Evolutionary conservation across 306 rosid species (phyloP).

Genomic region (Mimosa pudica): DNA sequence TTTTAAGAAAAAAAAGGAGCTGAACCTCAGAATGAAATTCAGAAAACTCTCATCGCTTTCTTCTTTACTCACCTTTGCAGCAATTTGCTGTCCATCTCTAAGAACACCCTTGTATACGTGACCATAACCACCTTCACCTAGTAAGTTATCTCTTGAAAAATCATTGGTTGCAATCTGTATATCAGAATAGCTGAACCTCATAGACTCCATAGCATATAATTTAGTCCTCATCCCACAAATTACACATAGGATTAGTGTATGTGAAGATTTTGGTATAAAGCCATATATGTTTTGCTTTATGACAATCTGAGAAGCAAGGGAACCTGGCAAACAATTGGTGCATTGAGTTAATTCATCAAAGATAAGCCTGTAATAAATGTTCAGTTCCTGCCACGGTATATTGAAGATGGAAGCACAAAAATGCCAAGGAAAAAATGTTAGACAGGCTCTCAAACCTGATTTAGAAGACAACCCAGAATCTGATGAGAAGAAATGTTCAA

Average conservation of each 20-base stretch:
- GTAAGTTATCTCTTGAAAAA: slow-evolving; percentile 66
- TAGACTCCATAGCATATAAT: slow-evolving; percentile 58
- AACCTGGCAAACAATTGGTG: slow-evolving; percentile 43
- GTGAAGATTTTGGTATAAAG: slow-evolving; percentile 44
- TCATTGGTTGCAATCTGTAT: slow-evolving; percentile 65
- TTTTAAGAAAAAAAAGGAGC: no score
- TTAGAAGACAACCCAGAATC: slow-evolving; percentile 32
- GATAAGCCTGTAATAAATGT: not conserved
- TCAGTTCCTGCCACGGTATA: not conserved
- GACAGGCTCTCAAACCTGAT: no score
- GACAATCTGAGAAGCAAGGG: slow-evolving; percentile 43
- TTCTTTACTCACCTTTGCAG: slow-evolving; percentile 83
- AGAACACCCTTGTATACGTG: slow-evolving; percentile 72
- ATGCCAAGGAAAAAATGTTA: not conserved
- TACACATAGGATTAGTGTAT: slow-evolving; percentile 69
- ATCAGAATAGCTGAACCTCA: slow-evolving; percentile 57
- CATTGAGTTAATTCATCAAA: no score
- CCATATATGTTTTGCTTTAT: slow-evolving; percentile 38
- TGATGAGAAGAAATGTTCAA: slow-evolving; percentile 26
- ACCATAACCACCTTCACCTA: slow-evolving; percentile 95
- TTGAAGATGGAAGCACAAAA: not conserved
- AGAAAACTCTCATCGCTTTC: slow-evolving; percentile 69
- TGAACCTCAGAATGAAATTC: slow-evolving; percentile 82
- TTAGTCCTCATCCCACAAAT: slow-evolving; percentile 71
- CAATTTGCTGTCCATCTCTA: slow-evolving; percentile 74